Evolutionary conservation across 441 rosid genomes (phyloP), one percentile per base, ranked within the genome.

Genomic region (Populus trichocarpa): DNA sequence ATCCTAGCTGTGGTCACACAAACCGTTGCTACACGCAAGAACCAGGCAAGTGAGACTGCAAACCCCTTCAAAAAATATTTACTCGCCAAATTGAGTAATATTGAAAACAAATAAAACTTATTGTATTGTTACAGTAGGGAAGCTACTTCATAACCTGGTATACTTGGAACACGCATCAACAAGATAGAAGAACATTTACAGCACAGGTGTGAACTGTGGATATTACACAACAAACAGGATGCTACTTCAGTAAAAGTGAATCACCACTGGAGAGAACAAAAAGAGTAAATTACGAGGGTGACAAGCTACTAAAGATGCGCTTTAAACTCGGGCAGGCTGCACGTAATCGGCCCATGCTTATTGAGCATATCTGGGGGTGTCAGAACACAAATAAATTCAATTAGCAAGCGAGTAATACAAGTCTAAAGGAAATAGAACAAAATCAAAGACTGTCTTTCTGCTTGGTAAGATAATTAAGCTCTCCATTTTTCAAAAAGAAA

Each of bases 271-370:
- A 6, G 66, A 61, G 65, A 67, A 61, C 23, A 57, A 5, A 32
- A 3, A 22, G 46, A 57, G 71, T 23, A 75, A 69, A 33, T 22
- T 74, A 83, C 35, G 77, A 36, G 53, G 87, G 73, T 30, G 84
- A 82, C 80, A 84, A 75, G 88, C 92, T 90, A 84, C 89, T 88
- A 79, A 86, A 93, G 75, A 93, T 88, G 6, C 98, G 94, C 89
- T 92, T 97, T 91, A 97, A 83, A 87, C 98, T 93, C 3, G 92
- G 96, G 74, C 95, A 91, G 18, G 86, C 91, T 20, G 80, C 72
- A 2, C 96, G 95, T 73, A 94, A 82, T 81, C 80, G 88, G 76
- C 85, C 91, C 94, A 94, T 89, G 86, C 97, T 89, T 83, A 81
- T 85, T 23, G 97, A 78, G 76, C 83, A 83, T 81, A 96, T 88